Base-by-base conservation (phyloP, 345 rosid genomes). In the Corchorus olitorius region DNA sequence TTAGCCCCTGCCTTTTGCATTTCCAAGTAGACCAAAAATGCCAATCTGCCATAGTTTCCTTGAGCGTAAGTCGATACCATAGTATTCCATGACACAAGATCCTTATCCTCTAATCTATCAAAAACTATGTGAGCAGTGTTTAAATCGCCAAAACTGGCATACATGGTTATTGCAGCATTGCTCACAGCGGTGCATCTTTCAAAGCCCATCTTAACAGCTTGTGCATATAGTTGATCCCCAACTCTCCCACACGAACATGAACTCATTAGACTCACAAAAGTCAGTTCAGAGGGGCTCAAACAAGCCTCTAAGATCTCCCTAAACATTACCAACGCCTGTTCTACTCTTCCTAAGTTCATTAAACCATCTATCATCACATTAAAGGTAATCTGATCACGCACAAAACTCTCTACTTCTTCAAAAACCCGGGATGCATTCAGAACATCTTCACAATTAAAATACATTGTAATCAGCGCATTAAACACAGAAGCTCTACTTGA, bases 291-390 rank as follows among this genome's bases (percentile, higher is more conserved):
- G 66, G 94, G 97, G 63, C 83, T 79, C 76, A 87, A 73, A 77
- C 83, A 74, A 66, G 85, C 74, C 74, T 78, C 81, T 71, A 86
- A 86, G 92, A 89, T 90, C 65, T 86, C 22, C 62, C 20, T 77
- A 70, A 88, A 90, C 76, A 89, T 82, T 15, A 55, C 2, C 7
- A 78, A 80, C 20, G 86, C 87, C 77, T 88, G 87, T 20, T 81
- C 81, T 43, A 74, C 75, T 78, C 84, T 86, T 59, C 77, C 86
- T 58, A 80, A 61, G 73, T 81, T 61, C 19, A 81, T 79, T 56
- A 93, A 87, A 66, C 98, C 93, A 66, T 84, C 90, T 59, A 90
- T 88, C 84, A 91, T 91, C 52, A 83, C 94, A 86, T 93, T 91
- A 77, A 79, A 90, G 73, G 91, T 88, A 55, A 93, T 84, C 73